These are phyloP conservation scores for Fusarium pseudoanthophilum DNA, from an alignment of 2,329 filamentous ascomycete genomes.

Conservation along the genomic window DNA sequence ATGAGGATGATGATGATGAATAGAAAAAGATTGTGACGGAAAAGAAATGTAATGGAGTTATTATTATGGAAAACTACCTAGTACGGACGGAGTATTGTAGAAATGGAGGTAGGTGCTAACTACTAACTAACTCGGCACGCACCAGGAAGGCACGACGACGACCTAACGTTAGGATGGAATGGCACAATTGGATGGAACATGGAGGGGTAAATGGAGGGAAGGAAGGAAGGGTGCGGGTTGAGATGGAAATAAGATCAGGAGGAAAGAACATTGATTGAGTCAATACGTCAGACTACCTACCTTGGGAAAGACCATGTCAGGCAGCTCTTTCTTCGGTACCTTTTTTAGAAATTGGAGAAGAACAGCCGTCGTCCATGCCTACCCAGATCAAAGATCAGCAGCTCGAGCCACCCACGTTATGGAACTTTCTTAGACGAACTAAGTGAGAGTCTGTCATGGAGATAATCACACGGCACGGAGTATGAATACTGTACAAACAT, in stretches of 20 bases:
- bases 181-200: slow-evolving; percentile 6
- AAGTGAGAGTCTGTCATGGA: neutral
- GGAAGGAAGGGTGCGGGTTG: slow-evolving; percentile 7
- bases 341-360: slow-evolving; percentile 1
- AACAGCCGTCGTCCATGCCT: neutral
- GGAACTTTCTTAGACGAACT: neutral
- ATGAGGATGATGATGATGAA: slow-evolving; percentile 10
- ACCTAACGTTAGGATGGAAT: neutral
- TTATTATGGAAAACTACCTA: slow-evolving; percentile 12
- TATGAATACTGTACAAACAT: neutral
- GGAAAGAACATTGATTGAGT: neutral
- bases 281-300: neutral
- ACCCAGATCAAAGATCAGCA: neutral
- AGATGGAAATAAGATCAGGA: neutral
- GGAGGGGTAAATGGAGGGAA: slow-evolving; percentile 28
- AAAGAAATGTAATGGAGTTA: slow-evolving; percentile 21
- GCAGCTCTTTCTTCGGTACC: neutral
- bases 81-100: neutral
- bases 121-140: slow-evolving; percentile 7
- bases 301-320: neutral
- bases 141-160: neutral
- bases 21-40: slow-evolving; percentile 16
- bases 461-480: neutral
- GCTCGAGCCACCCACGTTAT: slow-evolving; percentile 3
- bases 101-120: slow-evolving; percentile 29